phyloP scores from a whole-genome alignment of 2,329 filamentous ascomycete genomes.

The Didymella pinodella region DNA sequence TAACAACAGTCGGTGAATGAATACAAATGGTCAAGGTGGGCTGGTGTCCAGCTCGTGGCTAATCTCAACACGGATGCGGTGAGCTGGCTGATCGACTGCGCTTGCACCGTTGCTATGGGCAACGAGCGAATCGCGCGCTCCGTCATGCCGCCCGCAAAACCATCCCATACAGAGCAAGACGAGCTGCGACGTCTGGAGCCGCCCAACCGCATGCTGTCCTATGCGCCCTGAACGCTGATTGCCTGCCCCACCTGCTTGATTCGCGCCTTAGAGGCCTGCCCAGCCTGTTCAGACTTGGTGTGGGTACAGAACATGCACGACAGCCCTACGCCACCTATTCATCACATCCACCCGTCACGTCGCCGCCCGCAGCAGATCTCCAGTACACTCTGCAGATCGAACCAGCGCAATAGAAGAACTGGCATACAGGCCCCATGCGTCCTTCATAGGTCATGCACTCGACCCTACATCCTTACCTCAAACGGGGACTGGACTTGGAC shows the following conservation, averaged over 20 bases:
- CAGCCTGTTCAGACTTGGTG: not conserved
- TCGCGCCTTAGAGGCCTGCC: not conserved
- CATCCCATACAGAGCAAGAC: conserved; percentile 13
- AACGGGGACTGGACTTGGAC: conserved; percentile 36
- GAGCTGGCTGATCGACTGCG: conserved; percentile 20
- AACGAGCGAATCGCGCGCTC: conserved; percentile 20
- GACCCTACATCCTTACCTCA: conserved; percentile 36
- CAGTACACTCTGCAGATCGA: not conserved
- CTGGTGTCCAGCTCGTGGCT: conserved; percentile 11
- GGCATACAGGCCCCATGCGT: conserved; percentile 3
- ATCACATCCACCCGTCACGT: conserved; percentile 11
- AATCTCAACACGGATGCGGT: conserved; percentile 30
- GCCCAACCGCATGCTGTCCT: conserved; percentile 17
- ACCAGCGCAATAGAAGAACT: not conserved
- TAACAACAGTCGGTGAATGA: conserved; percentile 11
- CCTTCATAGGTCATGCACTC: conserved; percentile 25
- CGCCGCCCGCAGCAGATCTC: conserved; percentile 1
- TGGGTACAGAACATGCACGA: conserved; percentile 12
- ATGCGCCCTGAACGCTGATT: conserved; percentile 10
- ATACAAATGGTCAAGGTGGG: conserved; percentile 8
- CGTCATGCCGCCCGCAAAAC: conserved; percentile 19
- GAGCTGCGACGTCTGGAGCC: conserved; percentile 2
- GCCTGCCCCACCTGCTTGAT: conserved; percentile 12
- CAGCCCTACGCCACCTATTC: conserved; percentile 8
- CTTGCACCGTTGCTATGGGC: conserved; percentile 22